Conservation (phyloP, 257 asterid species). For the Rauvolfia tetraphylla region DNA sequence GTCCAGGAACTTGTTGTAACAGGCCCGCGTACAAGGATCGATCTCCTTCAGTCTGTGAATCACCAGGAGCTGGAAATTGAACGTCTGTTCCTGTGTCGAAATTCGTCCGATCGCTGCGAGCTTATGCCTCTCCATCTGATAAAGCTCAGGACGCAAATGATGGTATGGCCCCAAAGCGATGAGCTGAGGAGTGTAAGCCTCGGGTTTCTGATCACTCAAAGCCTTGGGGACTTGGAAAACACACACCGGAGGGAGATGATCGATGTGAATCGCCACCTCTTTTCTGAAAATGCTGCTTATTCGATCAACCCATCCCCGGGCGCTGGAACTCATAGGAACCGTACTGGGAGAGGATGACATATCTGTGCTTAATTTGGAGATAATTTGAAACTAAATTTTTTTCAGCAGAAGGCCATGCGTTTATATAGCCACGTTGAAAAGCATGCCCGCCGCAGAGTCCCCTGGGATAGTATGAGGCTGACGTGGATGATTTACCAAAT, state of each 20-base stretch:
- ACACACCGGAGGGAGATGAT: conserved; percentile 29
- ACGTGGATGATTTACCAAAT: background rate
- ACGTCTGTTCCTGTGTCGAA: conserved; percentile 21
- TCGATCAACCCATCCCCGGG: conserved; percentile 30
- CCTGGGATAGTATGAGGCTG: background rate
- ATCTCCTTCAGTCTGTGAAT: conserved; percentile 21
- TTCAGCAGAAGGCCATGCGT: background rate
- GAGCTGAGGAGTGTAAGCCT: conserved; percentile 39
- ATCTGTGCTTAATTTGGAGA: background rate
- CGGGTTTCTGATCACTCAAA: conserved; percentile 29
- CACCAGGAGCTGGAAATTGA: conserved; percentile 21
- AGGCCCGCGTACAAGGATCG: conserved; percentile 36
- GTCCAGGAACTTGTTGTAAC: conserved; percentile 39
- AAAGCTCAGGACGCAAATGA: conserved; percentile 40
- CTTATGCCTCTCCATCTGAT: conserved; percentile 41
- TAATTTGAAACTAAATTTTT: background rate
- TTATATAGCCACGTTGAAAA: background rate
- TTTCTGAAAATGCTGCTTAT: conserved; percentile 22
- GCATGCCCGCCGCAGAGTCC: too few relatives aligned
- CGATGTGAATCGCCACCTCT: conserved; percentile 23
- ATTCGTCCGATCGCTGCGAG: conserved; percentile 29
- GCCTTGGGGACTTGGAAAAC: conserved; percentile 39
- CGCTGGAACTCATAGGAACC: conserved; percentile 21
- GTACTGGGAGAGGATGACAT: conserved; percentile 4
- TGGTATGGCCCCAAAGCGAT: conserved; percentile 51